These are phyloP conservation scores for Pecoramyces ruminantium DNA, from an alignment of 192 early-diverging fungal genomes.

Conservation along the genomic window DNA sequence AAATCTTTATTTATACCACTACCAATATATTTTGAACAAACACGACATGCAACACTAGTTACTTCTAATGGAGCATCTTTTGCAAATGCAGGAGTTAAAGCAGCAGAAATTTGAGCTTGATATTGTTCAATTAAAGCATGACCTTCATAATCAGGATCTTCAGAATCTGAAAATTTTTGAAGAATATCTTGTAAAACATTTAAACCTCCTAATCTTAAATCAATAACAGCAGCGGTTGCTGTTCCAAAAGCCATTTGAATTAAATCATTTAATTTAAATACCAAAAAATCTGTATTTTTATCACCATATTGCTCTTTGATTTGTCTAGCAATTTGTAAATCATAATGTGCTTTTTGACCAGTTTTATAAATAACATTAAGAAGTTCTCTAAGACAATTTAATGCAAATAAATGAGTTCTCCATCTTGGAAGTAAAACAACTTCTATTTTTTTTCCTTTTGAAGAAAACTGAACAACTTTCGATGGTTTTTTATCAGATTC, in stretches of 20 bases:
- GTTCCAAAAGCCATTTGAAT: constrained; percentile 82
- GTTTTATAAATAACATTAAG: constrained; percentile 38
- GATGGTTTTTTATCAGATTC: constrained; percentile 4
- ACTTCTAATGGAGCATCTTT: constrained; percentile 58
- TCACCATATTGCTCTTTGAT: constrained; percentile 24
- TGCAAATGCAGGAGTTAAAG: constrained; percentile 71
- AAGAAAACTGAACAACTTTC: background rate
- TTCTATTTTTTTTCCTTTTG: background rate
- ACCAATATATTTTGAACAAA: constrained; percentile 67
- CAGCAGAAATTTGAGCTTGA: constrained; percentile 82
- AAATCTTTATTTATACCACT: constrained; percentile 77
- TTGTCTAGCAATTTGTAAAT: constrained; percentile 40
- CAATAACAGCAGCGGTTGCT: constrained; percentile 54
- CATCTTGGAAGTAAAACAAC: constrained; percentile 37
- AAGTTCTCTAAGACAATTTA: constrained; percentile 51
- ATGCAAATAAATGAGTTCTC: constrained; percentile 65
- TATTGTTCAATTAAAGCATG: constrained; percentile 75
- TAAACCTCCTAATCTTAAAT: constrained; percentile 64
- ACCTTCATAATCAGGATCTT: constrained; percentile 81
- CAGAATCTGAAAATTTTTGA: constrained; percentile 40
- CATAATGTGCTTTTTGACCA: constrained; percentile 44
- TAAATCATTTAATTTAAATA: constrained; percentile 63
- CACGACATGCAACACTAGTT: constrained; percentile 53
- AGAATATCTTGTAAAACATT: constrained; percentile 60
- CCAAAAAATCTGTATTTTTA: constrained; percentile 41